A percentile compares a stretch with the other conserved stretches of the same genome.
Conservation (phyloP, 208 protist species). For the Leishmania tarentolae region DNA sequence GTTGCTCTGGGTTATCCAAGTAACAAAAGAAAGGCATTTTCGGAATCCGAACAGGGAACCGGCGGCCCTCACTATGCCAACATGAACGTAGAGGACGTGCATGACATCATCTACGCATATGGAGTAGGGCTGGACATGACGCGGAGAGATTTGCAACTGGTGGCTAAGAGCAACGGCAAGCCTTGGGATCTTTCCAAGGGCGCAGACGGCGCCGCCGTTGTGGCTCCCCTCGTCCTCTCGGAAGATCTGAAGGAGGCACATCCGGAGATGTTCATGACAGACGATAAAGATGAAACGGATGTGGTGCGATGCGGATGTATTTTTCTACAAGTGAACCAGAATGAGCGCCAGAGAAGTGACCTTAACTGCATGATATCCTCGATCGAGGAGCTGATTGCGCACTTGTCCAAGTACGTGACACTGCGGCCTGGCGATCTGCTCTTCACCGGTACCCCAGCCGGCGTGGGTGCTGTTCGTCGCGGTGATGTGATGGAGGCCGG, state of each 20-base stretch:
- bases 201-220: constrained; percentile 67
- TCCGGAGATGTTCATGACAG: constrained; percentile 49
- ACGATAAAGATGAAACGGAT: neutral
- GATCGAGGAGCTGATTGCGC: constrained; percentile 58
- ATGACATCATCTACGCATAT: constrained; percentile 76
- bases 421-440: constrained; percentile 86
- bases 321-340: constrained; percentile 70
- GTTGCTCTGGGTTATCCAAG: constrained; percentile 58
- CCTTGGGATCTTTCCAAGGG: constrained; percentile 91
- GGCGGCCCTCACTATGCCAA: constrained; percentile 33
- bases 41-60: constrained; percentile 8
- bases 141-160: constrained; percentile 77
- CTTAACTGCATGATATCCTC: constrained; percentile 66
- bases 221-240: constrained; percentile 54
- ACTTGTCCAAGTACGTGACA: constrained; percentile 70
- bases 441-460: constrained; percentile 85
- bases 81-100: constrained; percentile 45
- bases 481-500: constrained; percentile 72
- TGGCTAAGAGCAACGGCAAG: constrained; percentile 66
- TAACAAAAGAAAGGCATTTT: neutral
- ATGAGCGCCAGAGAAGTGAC: constrained; percentile 59
- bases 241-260: constrained; percentile 30
- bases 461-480: constrained; percentile 70
- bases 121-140: constrained; percentile 90
- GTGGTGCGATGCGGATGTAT: constrained; percentile 46